phyloP scores from a whole-genome alignment of 2,329 filamentous ascomycete genomes.

The Magnaporthales sp. region DNA sequence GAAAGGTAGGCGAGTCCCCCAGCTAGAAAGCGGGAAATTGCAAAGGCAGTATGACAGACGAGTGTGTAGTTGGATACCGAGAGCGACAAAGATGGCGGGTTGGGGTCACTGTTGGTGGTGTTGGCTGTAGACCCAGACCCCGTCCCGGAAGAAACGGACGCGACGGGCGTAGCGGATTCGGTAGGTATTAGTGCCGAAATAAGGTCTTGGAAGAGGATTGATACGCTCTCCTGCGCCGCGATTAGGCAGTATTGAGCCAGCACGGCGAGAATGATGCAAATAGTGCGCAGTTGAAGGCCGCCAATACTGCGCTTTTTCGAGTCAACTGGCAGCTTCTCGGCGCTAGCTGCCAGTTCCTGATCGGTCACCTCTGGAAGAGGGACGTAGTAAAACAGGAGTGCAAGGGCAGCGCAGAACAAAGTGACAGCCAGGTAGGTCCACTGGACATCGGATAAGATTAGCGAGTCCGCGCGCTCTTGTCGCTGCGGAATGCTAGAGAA shows the following conservation, averaged over 20 bases:
- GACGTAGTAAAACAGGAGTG: constrained; percentile 61
- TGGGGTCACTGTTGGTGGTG: constrained; percentile 20
- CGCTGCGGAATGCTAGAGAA: constrained; percentile 49
- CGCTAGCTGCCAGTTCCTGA: constrained; percentile 40
- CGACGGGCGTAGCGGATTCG: constrained; percentile 16
- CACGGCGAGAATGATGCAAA: constrained; percentile 60
- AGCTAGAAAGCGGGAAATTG: constrained; percentile 62
- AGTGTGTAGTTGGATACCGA: constrained; percentile 59
- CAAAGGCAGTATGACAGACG: constrained; percentile 64
- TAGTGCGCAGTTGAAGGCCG: constrained; percentile 44
- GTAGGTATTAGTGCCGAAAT: constrained; percentile 31
- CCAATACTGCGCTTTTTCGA: constrained; percentile 37
- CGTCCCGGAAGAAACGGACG: constrained; percentile 16
- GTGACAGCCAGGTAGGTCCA: constrained; percentile 82
- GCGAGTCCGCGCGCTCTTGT: constrained; percentile 18
- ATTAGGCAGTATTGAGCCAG: constrained; percentile 73
- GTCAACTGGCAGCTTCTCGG: constrained; percentile 39
- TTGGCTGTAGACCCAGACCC: constrained; percentile 22
- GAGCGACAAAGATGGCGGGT: constrained; percentile 32
- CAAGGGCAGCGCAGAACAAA: constrained; percentile 62
- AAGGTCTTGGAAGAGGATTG: constrained; percentile 49
- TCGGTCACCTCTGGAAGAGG: constrained; percentile 54
- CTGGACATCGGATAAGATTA: constrained; percentile 63
- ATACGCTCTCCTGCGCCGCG: constrained; percentile 60
- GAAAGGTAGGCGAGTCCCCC: constrained; percentile 53